phyloP scores from a whole-genome alignment of 2,329 filamentous ascomycete genomes.

The Botrytis pseudocinerea region DNA sequence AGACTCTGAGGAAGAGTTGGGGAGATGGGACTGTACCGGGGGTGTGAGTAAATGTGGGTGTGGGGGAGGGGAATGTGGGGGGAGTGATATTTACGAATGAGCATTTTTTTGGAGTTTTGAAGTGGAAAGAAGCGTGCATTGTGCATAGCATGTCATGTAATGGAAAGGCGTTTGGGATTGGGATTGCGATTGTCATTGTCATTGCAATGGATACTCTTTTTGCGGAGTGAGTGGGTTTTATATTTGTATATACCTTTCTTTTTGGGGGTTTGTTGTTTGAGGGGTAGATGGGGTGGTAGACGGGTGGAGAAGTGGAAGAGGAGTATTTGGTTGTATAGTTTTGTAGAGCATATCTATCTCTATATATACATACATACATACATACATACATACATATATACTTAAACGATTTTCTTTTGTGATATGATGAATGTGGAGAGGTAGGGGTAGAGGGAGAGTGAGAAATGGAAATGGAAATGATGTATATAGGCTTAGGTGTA shows the following conservation, averaged over 20 bases:
- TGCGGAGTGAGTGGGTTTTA: background rate
- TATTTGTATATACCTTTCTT: background rate
- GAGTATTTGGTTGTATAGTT: background rate
- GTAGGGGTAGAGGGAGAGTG: background rate
- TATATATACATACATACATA: too few species aligned
- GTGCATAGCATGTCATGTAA: background rate
- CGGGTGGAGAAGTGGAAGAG: background rate
- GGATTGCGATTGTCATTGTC: background rate
- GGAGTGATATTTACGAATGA: background rate
- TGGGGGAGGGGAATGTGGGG: background rate
- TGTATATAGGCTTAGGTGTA: background rate
- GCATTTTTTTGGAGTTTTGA: background rate
- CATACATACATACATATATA: too few species aligned
- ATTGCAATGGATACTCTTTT: background rate
- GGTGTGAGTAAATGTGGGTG: background rate
- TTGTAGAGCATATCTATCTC: background rate
- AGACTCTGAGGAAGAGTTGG: slow-evolving; percentile 6
- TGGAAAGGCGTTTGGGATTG: background rate
- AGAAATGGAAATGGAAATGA: background rate
- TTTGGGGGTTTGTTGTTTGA: background rate
- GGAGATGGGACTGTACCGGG: background rate
- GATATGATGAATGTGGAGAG: background rate
- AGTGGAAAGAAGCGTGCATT: background rate
- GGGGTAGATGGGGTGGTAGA: too few species aligned
- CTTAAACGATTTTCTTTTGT: background rate